These are phyloP conservation scores for Astrothelium subdiscretum DNA, from an alignment of 495 filamentous ascomycete species.

Conservation along the genomic window DNA sequence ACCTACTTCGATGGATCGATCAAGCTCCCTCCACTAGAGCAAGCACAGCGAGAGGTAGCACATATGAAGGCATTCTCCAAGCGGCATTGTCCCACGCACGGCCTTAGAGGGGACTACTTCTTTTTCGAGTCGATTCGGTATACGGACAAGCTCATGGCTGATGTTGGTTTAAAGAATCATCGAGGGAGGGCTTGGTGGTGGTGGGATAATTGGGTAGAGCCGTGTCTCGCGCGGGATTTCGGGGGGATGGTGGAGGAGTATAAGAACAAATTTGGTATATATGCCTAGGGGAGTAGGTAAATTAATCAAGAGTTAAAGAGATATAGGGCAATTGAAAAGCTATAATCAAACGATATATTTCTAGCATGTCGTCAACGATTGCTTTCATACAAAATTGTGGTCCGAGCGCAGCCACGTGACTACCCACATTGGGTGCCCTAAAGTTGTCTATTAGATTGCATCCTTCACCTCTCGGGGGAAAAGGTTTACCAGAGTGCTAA, in stretches of 20 bases:
- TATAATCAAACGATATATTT: too few relatives aligned
- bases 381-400: too few relatives aligned
- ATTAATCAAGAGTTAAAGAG: too few relatives aligned
- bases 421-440: too few relatives aligned
- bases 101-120: slow-evolving; percentile 27
- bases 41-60: slow-evolving; percentile 27
- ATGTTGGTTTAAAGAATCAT: slow-evolving; percentile 26
- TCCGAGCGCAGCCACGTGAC: too few relatives aligned
- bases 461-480: too few relatives aligned
- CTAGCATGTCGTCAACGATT: too few relatives aligned
- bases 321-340: too few relatives aligned
- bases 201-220: slow-evolving; percentile 19
- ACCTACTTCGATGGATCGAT: slow-evolving; percentile 29
- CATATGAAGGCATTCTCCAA: slow-evolving; percentile 26
- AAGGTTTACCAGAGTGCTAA: too few relatives aligned
- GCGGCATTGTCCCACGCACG: slow-evolving; percentile 30
- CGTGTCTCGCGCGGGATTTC: slow-evolving; percentile 23
- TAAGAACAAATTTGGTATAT: slow-evolving; percentile 7
- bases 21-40: slow-evolving; percentile 15
- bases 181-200: slow-evolving; percentile 20
- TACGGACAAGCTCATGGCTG: slow-evolving; percentile 23
- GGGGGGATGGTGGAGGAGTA: slow-evolving; percentile 23
- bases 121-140: slow-evolving; percentile 29
- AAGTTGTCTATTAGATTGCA: too few relatives aligned
- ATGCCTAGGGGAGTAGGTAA: too few relatives aligned